Evolutionary conservation across 495 filamentous ascomycete genomes (phyloP).

Genomic region (Chaetomium fimeti): DNA sequence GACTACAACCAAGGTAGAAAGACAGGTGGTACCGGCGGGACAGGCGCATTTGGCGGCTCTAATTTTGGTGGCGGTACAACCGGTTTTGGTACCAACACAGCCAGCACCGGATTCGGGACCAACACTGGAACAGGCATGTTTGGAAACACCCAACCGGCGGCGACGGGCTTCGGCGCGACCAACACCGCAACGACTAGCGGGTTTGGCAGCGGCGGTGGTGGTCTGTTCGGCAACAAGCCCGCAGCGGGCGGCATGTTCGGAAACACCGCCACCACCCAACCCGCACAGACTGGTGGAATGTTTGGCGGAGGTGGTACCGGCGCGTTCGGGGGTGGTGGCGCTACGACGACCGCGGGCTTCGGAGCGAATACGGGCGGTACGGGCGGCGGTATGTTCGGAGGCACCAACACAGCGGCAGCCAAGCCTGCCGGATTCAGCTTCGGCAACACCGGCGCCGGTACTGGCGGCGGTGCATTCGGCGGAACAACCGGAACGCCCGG

Average conservation of each 20-base stretch:
- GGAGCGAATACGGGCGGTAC: constrained; percentile 41
- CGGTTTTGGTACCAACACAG: constrained; percentile 51
- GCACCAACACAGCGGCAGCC: constrained; percentile 33
- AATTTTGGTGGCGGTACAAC: constrained; percentile 46
- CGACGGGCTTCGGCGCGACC: constrained; percentile 45
- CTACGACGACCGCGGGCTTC: constrained; percentile 32
- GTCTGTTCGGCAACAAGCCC: constrained; percentile 50
- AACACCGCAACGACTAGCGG: constrained; percentile 40
- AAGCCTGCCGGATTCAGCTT: constrained; percentile 40
- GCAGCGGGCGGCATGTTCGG: constrained; percentile 40
- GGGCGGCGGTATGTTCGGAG: constrained; percentile 41
- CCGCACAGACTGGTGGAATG: constrained; percentile 25
- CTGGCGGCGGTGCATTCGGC: constrained; percentile 33
- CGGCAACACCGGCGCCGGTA: constrained; percentile 34
- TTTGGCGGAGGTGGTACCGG: constrained; percentile 22
- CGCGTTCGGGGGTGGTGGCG: constrained; percentile 40
- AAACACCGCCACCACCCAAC: constrained; percentile 27
- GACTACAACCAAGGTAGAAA: constrained; percentile 88
- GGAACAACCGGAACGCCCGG: constrained; percentile 28
- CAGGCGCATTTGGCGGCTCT: constrained; percentile 76
- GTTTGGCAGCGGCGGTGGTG: constrained; percentile 49
- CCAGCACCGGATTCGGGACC: constrained; percentile 52
- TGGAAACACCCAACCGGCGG: constrained; percentile 38
- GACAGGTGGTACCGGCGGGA: constrained; percentile 73
- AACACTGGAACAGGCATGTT: constrained; percentile 50